Evolutionary conservation across 805 yeast species (phyloP).

Genomic region (Crinitomyces ghanaensis): DNA sequence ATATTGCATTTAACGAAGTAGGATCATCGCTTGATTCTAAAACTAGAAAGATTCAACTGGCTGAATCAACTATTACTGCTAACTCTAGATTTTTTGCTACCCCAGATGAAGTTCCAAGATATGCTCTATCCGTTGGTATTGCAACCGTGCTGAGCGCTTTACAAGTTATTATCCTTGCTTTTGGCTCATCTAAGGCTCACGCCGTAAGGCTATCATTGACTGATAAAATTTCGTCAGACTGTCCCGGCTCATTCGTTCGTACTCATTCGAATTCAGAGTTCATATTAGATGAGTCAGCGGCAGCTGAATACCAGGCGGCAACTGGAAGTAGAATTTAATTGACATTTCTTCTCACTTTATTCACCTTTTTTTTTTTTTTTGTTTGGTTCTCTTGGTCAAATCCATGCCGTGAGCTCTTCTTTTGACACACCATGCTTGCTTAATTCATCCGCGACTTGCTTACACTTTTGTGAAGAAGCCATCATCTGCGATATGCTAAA

Average conservation of each 20-base stretch:
- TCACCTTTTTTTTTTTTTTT: too few relatives aligned
- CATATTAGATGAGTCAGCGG: slow-evolving; percentile 40
- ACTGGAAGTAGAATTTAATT: too few relatives aligned
- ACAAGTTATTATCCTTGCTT: slow-evolving; percentile 44
- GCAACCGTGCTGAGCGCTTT: slow-evolving; percentile 45
- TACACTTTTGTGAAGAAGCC: slow-evolving; percentile 3
- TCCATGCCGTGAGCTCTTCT: too few relatives aligned
- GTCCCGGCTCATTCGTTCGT: slow-evolving; percentile 41
- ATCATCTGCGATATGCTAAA: slow-evolving; percentile 8
- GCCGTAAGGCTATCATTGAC: slow-evolving; percentile 38
- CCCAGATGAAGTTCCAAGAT: slow-evolving; percentile 36
- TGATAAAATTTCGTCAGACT: slow-evolving; percentile 31
- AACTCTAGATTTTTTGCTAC: slow-evolving; percentile 44
- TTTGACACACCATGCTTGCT: too few relatives aligned
- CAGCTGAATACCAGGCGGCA: slow-evolving; percentile 18
- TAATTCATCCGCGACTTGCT: too few relatives aligned
- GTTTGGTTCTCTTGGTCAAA: too few relatives aligned
- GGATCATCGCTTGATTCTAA: slow-evolving; percentile 37
- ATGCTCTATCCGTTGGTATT: slow-evolving; percentile 45
- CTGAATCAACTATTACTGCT: slow-evolving; percentile 39
- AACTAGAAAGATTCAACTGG: slow-evolving; percentile 39
- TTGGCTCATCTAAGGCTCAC: slow-evolving; percentile 35
- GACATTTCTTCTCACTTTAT: too few relatives aligned
- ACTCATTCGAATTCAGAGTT: slow-evolving; percentile 32
- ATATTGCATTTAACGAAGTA: slow-evolving; percentile 48